Evolutionary conservation across 2,329 filamentous ascomycete species (phyloP).

Genomic region (Stachybotrys chlorohalonatus): DNA sequence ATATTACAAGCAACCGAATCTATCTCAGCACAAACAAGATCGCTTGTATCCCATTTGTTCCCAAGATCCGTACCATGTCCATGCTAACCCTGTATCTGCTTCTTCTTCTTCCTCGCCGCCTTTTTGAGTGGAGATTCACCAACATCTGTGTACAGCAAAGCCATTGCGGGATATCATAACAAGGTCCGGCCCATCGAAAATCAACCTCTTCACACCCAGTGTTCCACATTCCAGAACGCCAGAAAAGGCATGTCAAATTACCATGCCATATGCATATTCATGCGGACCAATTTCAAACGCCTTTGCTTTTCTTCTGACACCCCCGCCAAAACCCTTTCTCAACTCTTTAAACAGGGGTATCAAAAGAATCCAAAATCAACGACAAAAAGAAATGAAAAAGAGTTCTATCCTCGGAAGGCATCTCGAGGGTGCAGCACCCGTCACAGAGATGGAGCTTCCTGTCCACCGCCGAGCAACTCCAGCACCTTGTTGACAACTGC

Average conservation of each 20-base stretch:
- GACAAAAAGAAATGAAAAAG: slow-evolving; percentile 3
- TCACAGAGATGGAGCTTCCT: slow-evolving; percentile 19
- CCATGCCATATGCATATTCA: too few relatives aligned
- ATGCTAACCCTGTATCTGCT: not conserved
- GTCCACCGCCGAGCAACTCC: slow-evolving; percentile 65
- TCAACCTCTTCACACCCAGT: too few relatives aligned
- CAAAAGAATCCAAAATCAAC: slow-evolving; percentile 9
- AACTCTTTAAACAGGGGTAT: slow-evolving; percentile 11
- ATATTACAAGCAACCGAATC: not conserved
- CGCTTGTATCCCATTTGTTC: not conserved
- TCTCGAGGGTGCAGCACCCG: not conserved
- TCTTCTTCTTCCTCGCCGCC: not conserved
- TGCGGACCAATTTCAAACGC: too few relatives aligned
- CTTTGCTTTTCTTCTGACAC: not conserved
- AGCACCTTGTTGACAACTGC: slow-evolving; percentile 91
- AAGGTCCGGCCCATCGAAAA: too few relatives aligned
- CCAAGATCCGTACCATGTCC: not conserved
- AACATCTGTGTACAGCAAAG: not conserved
- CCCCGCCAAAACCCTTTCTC: not conserved
- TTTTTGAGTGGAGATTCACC: not conserved
- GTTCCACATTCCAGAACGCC: too few relatives aligned
- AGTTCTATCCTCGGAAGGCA: not conserved
- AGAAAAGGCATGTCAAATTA: too few relatives aligned
- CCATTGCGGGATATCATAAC: not conserved
- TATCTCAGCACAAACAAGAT: not conserved